These are phyloP conservation scores for Filobasidium floriforme DNA, from an alignment of 768 basidiomycete genomes.

Conservation along the genomic window DNA sequence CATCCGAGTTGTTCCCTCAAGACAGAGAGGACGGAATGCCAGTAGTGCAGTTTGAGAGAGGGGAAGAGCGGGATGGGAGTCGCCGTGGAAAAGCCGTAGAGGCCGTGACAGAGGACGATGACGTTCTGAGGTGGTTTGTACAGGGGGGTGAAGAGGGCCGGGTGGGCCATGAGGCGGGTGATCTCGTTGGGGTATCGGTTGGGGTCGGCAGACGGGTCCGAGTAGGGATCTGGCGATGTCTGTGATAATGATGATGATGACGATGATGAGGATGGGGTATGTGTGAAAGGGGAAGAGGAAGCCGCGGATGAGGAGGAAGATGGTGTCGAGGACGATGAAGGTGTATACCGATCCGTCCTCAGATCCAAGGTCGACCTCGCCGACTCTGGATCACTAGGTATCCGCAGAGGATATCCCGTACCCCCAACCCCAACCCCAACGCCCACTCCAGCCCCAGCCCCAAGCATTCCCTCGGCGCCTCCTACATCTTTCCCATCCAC, in stretches of 20 bases:
- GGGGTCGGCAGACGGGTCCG: slow-evolving; percentile 26
- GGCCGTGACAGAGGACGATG: slow-evolving; percentile 89
- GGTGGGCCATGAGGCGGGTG: slow-evolving; percentile 58
- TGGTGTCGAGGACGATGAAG: background rate
- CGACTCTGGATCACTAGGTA: background rate
- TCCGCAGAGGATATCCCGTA: too few relatives aligned
- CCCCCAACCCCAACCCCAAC: background rate
- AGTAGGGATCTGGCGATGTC: slow-evolving; percentile 10
- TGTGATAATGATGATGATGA: background rate
- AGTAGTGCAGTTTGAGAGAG: slow-evolving; percentile 80
- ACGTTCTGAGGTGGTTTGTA: slow-evolving; percentile 70
- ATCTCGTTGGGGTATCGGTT: slow-evolving; percentile 32
- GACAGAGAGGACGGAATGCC: slow-evolving; percentile 77
- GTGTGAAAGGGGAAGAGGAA: background rate
- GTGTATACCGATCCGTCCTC: background rate
- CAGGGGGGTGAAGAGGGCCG: slow-evolving; percentile 67
- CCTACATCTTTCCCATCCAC: background rate
- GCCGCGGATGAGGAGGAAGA: background rate
- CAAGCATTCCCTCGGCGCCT: background rate
- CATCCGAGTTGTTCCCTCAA: slow-evolving; percentile 74
- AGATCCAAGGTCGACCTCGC: background rate
- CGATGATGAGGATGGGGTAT: background rate
- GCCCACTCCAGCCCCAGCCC: background rate
- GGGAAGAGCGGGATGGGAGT: slow-evolving; percentile 72
- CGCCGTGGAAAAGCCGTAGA: slow-evolving; percentile 90